phyloP scores from a whole-genome alignment of 139 green algal species.

The Chlorella sp. region DNA sequence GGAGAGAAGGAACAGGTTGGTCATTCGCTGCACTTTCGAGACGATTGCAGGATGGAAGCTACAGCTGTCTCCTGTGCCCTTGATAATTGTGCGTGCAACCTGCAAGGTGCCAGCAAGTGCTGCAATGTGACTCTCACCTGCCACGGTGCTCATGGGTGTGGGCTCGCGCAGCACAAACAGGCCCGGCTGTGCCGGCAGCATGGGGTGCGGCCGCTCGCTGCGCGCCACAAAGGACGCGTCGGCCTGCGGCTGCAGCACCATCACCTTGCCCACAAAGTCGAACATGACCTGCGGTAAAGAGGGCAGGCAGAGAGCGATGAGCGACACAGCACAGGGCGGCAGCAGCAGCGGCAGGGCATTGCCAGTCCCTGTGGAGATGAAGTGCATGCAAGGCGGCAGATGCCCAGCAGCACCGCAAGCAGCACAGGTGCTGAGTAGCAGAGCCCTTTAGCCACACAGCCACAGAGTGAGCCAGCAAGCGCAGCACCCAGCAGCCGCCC shows the following conservation, averaged over 20 bases:
- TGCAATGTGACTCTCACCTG: background rate
- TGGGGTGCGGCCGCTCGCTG: constrained; percentile 72
- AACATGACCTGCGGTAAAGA: constrained; percentile 81
- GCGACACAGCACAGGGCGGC: background rate
- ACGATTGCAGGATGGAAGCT: too few relatives aligned
- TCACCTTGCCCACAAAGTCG: constrained; percentile 85
- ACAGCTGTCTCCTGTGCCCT: too few relatives aligned
- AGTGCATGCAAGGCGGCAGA: too few relatives aligned
- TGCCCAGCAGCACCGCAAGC: too few relatives aligned
- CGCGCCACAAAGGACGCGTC: constrained; percentile 56
- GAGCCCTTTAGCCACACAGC: too few relatives aligned
- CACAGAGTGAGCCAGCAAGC: too few relatives aligned
- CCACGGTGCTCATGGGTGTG: background rate
- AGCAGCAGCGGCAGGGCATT: background rate
- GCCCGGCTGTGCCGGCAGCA: constrained; percentile 82
- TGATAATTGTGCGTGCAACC: too few relatives aligned
- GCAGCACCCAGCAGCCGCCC: too few relatives aligned
- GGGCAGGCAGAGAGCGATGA: background rate
- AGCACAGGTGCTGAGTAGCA: too few relatives aligned
- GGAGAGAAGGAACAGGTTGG: too few relatives aligned
- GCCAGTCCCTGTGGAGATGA: too few relatives aligned
- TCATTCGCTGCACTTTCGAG: background rate
- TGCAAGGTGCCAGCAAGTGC: too few relatives aligned
- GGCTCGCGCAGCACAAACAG: constrained; percentile 76
- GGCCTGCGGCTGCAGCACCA: constrained; percentile 89